Conservation (phyloP, 2,329 filamentous ascomycete genomes). For the Alternaria gaisen region DNA sequence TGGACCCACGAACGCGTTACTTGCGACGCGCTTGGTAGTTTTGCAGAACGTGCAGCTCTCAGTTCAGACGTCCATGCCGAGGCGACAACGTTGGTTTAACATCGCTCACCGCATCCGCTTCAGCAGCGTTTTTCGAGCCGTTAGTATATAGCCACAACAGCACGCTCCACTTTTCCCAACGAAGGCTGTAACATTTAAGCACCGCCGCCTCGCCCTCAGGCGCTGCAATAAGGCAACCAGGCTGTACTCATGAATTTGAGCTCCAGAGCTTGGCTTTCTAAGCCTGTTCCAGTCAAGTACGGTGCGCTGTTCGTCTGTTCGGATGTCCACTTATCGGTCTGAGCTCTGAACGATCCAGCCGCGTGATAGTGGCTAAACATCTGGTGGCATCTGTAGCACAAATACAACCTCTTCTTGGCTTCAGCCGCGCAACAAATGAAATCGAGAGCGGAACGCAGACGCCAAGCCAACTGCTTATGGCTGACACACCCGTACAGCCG, state of each 20-base stretch:
- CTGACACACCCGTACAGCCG: conserved; percentile 13
- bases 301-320: conserved; percentile 1
- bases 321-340: background rate
- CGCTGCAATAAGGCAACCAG: background rate
- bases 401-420: background rate
- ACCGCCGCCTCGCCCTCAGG: background rate
- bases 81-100: background rate
- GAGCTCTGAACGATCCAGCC: background rate
- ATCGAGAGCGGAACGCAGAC: background rate
- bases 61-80: background rate
- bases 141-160: background rate
- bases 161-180: background rate
- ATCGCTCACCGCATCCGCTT: background rate
- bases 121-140: background rate
- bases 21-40: background rate
- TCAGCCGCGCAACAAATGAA: background rate
- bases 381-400: background rate
- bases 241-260: background rate
- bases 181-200: background rate
- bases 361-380: background rate
- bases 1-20: background rate
- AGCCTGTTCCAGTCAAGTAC: background rate
- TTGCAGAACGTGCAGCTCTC: background rate
- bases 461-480: conserved; percentile 9
- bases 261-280: background rate